A percentile compares a stretch with the other conserved stretches of the same genome.
Conservation (phyloP, 2,329 filamentous ascomycete species). For the Esteya vermicola region DNA sequence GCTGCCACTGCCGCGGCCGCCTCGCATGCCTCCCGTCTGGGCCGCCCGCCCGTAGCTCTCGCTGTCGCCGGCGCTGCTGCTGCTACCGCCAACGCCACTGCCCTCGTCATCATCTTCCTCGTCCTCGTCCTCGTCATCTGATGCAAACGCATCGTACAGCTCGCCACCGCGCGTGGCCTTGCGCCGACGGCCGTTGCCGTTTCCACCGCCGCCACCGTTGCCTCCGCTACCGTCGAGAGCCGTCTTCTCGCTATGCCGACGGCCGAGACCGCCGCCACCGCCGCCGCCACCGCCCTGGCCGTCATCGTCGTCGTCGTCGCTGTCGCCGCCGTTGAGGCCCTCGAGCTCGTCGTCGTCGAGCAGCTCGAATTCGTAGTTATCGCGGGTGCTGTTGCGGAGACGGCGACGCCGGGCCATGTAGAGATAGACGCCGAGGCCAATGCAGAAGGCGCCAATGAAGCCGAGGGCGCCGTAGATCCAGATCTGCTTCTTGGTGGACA, state of each 20-base stretch:
- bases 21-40: neutral
- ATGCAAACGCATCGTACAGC: slow-evolving; percentile 92
- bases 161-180: slow-evolving; percentile 56
- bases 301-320: slow-evolving; percentile 15
- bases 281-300: neutral
- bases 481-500: slow-evolving; percentile 71
- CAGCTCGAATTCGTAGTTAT: slow-evolving; percentile 89
- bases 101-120: slow-evolving; percentile 33
- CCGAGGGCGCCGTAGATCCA: slow-evolving; percentile 85
- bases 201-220: slow-evolving; percentile 12
- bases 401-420: slow-evolving; percentile 66
- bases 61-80: slow-evolving; percentile 13
- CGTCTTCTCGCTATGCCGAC: slow-evolving; percentile 21
- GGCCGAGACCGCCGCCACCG: neutral
- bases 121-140: slow-evolving; percentile 70
- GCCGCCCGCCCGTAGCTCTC: neutral
- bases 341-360: slow-evolving; percentile 68
- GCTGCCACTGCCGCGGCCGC: neutral
- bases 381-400: slow-evolving; percentile 57
- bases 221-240: neutral
- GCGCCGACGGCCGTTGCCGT: slow-evolving; percentile 29
- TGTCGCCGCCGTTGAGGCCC: slow-evolving; percentile 27
- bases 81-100: slow-evolving; percentile 18
- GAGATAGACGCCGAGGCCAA: slow-evolving; percentile 67
- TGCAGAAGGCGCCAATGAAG: slow-evolving; percentile 77